Percentiles rank a stretch among this genome's conserved stretches.
phyloP scores from a whole-genome alignment of 495 filamentous ascomycete genomes.

The Poronia punctata region DNA sequence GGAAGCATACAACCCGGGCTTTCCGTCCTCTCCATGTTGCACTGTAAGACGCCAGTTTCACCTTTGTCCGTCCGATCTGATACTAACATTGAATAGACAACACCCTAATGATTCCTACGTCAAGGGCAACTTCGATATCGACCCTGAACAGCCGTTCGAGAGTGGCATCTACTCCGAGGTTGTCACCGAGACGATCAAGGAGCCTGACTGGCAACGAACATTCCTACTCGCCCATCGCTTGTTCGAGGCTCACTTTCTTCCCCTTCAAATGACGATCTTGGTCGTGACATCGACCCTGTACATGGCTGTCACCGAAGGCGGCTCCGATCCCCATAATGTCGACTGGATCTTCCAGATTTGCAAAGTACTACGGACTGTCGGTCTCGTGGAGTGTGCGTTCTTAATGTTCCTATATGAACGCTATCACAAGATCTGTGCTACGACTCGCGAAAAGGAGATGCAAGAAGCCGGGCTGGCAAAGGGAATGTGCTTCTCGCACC shows the following conservation, averaged over 20 bases:
- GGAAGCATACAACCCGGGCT: slow-evolving; percentile 41
- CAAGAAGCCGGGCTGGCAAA: slow-evolving; percentile 48
- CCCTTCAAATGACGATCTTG: slow-evolving; percentile 54
- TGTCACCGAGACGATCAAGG: slow-evolving; percentile 35
- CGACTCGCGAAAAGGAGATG: slow-evolving; percentile 56
- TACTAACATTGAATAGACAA: slow-evolving; percentile 20
- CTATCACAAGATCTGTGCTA: slow-evolving; percentile 53
- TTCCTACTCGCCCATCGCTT: slow-evolving; percentile 50
- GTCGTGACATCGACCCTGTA: slow-evolving; percentile 53
- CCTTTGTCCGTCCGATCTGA: neutral
- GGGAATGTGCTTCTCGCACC: slow-evolving; percentile 52
- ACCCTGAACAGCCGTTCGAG: slow-evolving; percentile 30
- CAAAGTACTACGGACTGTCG: slow-evolving; percentile 47
- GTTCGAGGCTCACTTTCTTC: slow-evolving; percentile 64
- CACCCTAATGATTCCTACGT: slow-evolving; percentile 40
- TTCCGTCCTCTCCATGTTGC: slow-evolving; percentile 46
- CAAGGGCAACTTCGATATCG: slow-evolving; percentile 33
- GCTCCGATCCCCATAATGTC: slow-evolving; percentile 41
- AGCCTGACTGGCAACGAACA: slow-evolving; percentile 39
- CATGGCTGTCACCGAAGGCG: slow-evolving; percentile 39
- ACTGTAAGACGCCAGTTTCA: slow-evolving; percentile 25
- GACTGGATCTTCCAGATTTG: slow-evolving; percentile 49
- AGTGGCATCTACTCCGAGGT: slow-evolving; percentile 45
- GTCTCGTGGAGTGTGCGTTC: slow-evolving; percentile 53
- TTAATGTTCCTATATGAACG: slow-evolving; percentile 56